A percentile compares a stretch with the other conserved stretches of the same genome.
phyloP scores from a whole-genome alignment of 2,329 filamentous ascomycete species.

The Penicillium sp. region DNA sequence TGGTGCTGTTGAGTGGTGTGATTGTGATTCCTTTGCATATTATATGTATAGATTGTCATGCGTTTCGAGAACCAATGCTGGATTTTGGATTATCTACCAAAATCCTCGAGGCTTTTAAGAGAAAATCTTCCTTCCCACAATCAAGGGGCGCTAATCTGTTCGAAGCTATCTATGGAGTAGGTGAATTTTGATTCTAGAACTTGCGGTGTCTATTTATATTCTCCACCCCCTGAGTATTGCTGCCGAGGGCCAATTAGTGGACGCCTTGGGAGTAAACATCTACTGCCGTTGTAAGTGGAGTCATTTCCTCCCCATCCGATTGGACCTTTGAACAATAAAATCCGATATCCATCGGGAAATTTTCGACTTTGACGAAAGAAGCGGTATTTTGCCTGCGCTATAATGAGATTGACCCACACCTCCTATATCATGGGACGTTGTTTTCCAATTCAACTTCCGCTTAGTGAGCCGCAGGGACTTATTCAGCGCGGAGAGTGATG shows the following conservation, averaged over 20 bases:
- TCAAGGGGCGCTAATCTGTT: background rate
- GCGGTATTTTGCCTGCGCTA: no score
- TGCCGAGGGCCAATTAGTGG: background rate
- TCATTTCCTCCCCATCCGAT: background rate
- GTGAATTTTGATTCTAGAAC: background rate
- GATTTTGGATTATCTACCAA: background rate
- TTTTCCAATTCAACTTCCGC: no score
- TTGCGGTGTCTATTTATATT: slow-evolving; percentile 3
- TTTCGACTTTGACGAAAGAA: no score
- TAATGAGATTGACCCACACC: no score
- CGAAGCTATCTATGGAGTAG: background rate
- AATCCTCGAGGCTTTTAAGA: background rate
- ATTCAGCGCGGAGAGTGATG: no score
- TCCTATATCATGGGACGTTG: no score
- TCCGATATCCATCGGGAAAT: background rate
- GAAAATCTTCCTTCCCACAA: background rate
- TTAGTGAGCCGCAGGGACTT: no score
- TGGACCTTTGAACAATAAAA: background rate
- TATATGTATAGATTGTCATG: background rate
- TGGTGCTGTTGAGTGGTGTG: background rate
- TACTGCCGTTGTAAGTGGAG: background rate
- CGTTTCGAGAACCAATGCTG: background rate
- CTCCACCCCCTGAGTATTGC: background rate
- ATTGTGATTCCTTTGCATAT: slow-evolving; percentile 5
- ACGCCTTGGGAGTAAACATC: background rate